These are phyloP conservation scores for Ustilago trichophora DNA, from an alignment of 1,284 basidiomycete species.

Conservation along the genomic window DNA sequence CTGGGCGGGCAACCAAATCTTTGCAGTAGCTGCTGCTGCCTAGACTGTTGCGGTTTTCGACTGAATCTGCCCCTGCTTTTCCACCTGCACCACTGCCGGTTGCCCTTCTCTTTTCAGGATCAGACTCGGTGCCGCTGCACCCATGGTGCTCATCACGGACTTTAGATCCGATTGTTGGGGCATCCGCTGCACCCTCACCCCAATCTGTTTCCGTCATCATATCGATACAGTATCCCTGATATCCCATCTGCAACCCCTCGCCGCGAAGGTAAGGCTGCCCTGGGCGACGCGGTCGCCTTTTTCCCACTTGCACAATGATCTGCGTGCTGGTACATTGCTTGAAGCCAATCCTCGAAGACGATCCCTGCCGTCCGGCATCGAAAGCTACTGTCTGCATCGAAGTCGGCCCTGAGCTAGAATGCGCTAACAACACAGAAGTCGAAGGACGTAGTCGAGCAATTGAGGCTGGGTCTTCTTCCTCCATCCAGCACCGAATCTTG, in stretches of 20 bases:
- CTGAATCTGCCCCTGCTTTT: background rate
- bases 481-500: background rate
- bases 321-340: conserved; percentile 18
- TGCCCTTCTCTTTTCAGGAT: too few species aligned
- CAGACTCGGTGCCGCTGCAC: background rate
- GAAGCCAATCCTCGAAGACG: background rate
- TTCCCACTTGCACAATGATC: conserved; percentile 33
- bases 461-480: background rate
- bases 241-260: conserved; percentile 40
- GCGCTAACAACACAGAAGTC: too few species aligned
- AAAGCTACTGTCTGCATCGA: too few species aligned
- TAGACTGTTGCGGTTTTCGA: too few species aligned
- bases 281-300: conserved; percentile 8
- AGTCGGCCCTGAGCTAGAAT: too few species aligned
- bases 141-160: background rate
- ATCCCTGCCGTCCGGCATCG: background rate
- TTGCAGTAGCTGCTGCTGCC: too few species aligned
- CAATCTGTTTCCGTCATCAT: background rate
- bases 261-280: conserved; percentile 18
- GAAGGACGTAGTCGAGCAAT: background rate
- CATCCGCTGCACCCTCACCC: background rate
- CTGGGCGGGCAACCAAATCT: background rate
- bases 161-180: background rate
- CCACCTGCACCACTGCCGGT: too few species aligned
- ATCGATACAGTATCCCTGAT: conserved; percentile 31